Evolutionary conservation across 2,329 filamentous ascomycete species (phyloP).

Genomic region (Aspergillus sojae): DNA sequence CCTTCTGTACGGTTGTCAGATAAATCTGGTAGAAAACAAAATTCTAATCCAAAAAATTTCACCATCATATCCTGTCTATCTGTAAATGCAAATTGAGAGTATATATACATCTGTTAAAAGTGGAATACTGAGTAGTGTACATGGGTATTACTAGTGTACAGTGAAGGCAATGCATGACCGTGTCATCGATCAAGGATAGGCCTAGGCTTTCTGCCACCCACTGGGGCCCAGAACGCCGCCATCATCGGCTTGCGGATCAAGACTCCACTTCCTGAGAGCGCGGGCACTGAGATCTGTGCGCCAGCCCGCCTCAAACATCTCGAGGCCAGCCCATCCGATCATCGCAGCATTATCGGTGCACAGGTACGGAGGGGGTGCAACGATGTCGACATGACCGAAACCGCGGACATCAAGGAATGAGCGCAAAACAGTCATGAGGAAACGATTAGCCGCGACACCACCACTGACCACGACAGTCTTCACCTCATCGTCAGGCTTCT

Average conservation of each 20-base stretch:
- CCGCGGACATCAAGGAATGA: constrained; percentile 69
- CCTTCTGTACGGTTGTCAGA: constrained; percentile 1
- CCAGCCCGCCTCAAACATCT: constrained; percentile 86
- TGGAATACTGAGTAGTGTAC: neutral
- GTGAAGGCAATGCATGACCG: no score
- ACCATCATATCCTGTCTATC: neutral
- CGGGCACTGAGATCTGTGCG: constrained; percentile 62
- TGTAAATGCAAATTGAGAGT: neutral
- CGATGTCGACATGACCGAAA: constrained; percentile 61
- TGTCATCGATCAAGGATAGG: neutral
- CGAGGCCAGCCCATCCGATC: constrained; percentile 91
- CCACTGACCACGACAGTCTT: constrained; percentile 79
- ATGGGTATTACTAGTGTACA: constrained; percentile 9
- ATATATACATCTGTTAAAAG: neutral
- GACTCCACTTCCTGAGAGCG: constrained; percentile 70
- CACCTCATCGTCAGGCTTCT: constrained; percentile 35
- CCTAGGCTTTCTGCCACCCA: constrained; percentile 51
- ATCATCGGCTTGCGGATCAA: constrained; percentile 64
- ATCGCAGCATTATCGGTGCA: constrained; percentile 98
- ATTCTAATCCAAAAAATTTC: neutral
- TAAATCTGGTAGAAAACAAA: constrained; percentile 3
- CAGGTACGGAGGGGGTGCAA: constrained; percentile 73
- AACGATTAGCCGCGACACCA: constrained; percentile 85
- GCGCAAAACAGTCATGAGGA: constrained; percentile 68
- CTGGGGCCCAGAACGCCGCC: constrained; percentile 68